Conservation (phyloP, 257 asterid species). For the Gentiana straminea region DNA sequence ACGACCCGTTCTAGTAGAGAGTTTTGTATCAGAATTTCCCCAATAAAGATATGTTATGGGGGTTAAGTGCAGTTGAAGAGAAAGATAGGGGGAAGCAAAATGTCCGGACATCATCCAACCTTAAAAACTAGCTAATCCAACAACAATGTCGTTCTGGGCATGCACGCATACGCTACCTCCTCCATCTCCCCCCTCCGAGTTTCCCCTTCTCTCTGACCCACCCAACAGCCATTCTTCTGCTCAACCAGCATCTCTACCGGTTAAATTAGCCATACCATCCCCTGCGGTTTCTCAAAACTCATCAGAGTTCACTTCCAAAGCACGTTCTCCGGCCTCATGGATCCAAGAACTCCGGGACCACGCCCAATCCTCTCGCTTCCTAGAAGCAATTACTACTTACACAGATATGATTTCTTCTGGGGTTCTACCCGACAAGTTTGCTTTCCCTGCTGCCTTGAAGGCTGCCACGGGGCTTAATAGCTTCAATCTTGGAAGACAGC, state of each 20-base stretch:
- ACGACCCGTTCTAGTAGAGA: no score
- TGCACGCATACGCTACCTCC: constrained; percentile 14
- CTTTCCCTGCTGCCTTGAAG: constrained; percentile 66
- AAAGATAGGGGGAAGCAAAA: no score
- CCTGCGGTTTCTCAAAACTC: constrained; percentile 15
- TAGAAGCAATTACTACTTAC: constrained; percentile 53
- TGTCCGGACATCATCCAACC: constrained; percentile 4
- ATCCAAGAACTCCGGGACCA: constrained; percentile 52
- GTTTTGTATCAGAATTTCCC: no score
- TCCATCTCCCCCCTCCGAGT: constrained; percentile 12
- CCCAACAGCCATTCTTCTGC: neutral
- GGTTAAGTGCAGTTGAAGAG: no score
- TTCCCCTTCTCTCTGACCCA: constrained; percentile 5
- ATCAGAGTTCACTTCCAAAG: constrained; percentile 15
- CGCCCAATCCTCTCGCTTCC: constrained; percentile 42
- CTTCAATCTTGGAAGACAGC: constrained; percentile 53
- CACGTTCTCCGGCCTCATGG: constrained; percentile 46
- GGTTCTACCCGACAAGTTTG: constrained; percentile 58
- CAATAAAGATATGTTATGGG: no score
- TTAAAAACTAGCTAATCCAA: constrained; percentile 13
- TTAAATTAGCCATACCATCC: constrained; percentile 1
- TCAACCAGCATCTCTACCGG: constrained; percentile 5
- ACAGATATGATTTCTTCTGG: constrained; percentile 51
- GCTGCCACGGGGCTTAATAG: constrained; percentile 61
- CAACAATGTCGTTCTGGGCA: constrained; percentile 27